These are phyloP conservation scores for Mallotus nudiflorus DNA, from an alignment of 345 rosid species.

Conservation along the genomic window DNA sequence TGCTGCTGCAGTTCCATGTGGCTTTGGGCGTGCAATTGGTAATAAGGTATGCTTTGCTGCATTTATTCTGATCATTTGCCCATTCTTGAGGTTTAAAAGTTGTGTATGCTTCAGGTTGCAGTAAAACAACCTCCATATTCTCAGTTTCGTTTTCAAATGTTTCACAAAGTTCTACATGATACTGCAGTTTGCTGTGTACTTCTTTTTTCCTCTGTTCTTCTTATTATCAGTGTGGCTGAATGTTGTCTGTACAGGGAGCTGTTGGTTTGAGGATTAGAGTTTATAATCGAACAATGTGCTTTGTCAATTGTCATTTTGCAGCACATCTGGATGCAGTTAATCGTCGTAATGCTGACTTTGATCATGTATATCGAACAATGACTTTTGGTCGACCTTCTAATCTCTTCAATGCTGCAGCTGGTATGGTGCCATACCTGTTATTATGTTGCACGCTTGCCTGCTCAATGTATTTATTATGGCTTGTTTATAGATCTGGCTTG, in stretches of 20 bases:
- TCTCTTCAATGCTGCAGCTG: conserved; percentile 51
- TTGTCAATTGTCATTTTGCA: conserved; percentile 77
- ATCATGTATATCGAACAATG: conserved; percentile 69
- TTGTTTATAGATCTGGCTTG: conserved; percentile 74
- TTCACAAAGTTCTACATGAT: not conserved
- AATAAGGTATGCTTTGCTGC: conserved; percentile 60
- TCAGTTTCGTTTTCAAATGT: not conserved
- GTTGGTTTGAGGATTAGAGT: conserved; percentile 77
- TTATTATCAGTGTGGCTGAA: conserved; percentile 1
- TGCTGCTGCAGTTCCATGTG: conserved; percentile 98
- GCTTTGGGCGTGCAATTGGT: conserved; percentile 98
- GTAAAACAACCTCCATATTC: not conserved
- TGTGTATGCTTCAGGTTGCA: not conserved
- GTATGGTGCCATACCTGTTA: conserved; percentile 64
- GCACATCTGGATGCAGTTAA: conserved; percentile 79
- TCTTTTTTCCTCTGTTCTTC: not conserved
- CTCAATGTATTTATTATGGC: conserved; percentile 63
- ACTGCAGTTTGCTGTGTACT: not conserved
- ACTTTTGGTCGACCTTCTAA: conserved; percentile 49
- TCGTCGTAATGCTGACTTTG: conserved; percentile 74
- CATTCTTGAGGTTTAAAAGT: not conserved
- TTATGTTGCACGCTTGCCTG: conserved; percentile 58
- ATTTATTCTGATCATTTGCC: not conserved
- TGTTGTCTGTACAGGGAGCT: conserved; percentile 53
- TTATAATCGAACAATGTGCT: conserved; percentile 61